Evolutionary conservation across 495 filamentous ascomycete genomes (phyloP).

Genomic region (Tuber borchii): DNA sequence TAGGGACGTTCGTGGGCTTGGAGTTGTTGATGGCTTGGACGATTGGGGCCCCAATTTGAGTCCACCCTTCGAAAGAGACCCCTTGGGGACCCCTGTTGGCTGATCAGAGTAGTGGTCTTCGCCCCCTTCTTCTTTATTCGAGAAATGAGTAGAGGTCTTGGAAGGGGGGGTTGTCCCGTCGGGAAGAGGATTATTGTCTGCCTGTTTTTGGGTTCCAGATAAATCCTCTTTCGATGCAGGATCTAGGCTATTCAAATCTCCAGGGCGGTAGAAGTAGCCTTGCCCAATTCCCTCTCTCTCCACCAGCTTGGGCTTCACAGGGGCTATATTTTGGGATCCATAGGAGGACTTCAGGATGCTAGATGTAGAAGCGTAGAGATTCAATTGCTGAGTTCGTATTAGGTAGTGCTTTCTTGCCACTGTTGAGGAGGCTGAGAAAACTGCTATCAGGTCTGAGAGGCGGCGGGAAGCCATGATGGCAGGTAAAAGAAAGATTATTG

Average conservation of each 20-base stretch:
- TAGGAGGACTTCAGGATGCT: constrained; percentile 58
- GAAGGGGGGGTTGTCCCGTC: constrained; percentile 47
- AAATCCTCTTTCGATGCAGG: constrained; percentile 40
- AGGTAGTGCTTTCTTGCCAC: constrained; percentile 74
- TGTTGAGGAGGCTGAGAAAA: constrained; percentile 68
- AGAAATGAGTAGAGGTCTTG: constrained; percentile 12
- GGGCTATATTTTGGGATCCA: constrained; percentile 25
- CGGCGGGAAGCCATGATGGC: constrained; percentile 59
- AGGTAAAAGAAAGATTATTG: not conserved
- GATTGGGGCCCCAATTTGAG: constrained; percentile 37
- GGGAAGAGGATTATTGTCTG: constrained; percentile 44
- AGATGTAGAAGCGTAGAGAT: constrained; percentile 70
- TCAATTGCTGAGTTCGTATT: constrained; percentile 68
- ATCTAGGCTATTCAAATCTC: constrained; percentile 37
- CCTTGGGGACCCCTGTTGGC: constrained; percentile 35
- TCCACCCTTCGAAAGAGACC: constrained; percentile 26
- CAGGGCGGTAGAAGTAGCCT: constrained; percentile 47
- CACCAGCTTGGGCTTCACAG: constrained; percentile 8
- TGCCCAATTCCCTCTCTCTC: constrained; percentile 44
- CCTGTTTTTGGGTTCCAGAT: constrained; percentile 46
- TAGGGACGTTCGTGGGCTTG: constrained; percentile 18
- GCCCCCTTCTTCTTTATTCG: constrained; percentile 16
- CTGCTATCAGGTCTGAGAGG: constrained; percentile 70
- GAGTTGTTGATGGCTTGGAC: constrained; percentile 42
- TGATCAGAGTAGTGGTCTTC: constrained; percentile 27